phyloP scores from a whole-genome alignment of 768 basidiomycete species.

The Naematelia aurantialba region DNA sequence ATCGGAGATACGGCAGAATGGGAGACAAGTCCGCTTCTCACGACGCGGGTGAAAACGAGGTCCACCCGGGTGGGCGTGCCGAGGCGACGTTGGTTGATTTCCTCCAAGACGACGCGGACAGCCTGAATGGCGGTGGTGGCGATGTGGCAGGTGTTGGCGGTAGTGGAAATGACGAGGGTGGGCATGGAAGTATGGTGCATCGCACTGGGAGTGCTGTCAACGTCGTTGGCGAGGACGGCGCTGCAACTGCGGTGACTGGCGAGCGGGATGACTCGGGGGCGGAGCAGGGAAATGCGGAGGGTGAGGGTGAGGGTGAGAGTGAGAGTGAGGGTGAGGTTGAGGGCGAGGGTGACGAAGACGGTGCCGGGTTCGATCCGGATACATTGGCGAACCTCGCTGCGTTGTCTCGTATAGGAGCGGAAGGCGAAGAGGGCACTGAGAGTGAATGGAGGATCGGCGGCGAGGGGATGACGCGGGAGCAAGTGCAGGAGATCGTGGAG shows the following conservation, averaged over 20 bases:
- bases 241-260: background rate
- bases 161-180: no score
- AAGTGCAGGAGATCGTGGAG: slow-evolving; percentile 24
- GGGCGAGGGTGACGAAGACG: slow-evolving; percentile 17
- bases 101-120: background rate
- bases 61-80: slow-evolving; percentile 14
- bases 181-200: no score
- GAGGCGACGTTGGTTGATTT: background rate
- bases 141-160: no score
- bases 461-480: slow-evolving; percentile 18
- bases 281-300: background rate
- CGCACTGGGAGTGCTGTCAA: no score
- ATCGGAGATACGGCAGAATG: slow-evolving; percentile 16
- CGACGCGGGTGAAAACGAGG: slow-evolving; percentile 12
- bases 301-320: background rate
- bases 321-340: background rate
- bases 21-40: slow-evolving; percentile 21
- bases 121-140: background rate
- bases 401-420: slow-evolving; percentile 29
- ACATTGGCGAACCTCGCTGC: slow-evolving; percentile 41
- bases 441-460: background rate
- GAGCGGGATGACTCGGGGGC: background rate
- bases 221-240: no score
- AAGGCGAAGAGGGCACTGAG: slow-evolving; percentile 4
- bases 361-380: slow-evolving; percentile 32